Evolutionary conservation across 208 protist species (phyloP).

Genomic region (Trypanosoma melophagium): DNA sequence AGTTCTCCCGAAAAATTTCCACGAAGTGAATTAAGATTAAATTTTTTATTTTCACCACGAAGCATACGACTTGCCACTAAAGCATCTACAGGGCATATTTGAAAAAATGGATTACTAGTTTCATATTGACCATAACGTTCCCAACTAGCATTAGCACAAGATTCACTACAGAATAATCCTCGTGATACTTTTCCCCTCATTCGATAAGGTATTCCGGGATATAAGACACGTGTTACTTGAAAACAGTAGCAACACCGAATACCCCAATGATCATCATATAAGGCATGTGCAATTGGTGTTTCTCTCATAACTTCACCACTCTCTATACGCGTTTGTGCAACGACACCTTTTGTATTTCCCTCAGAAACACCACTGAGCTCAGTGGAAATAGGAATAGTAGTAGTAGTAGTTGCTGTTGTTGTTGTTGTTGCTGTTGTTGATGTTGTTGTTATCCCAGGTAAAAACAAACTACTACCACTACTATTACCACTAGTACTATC

Average conservation of each 20-base stretch:
- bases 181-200: slow-evolving; percentile 48
- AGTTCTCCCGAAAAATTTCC: slow-evolving; percentile 58
- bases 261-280: slow-evolving; percentile 68
- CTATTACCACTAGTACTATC: not conserved
- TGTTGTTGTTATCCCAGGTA: not conserved
- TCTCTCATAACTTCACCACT: slow-evolving; percentile 61
- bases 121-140: slow-evolving; percentile 69
- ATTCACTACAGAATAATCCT: slow-evolving; percentile 84
- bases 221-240: slow-evolving; percentile 65
- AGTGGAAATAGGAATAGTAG: not conserved
- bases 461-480: not conserved
- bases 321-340: slow-evolving; percentile 40
- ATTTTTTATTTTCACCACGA: slow-evolving; percentile 18
- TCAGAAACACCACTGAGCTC: not conserved
- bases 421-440: not conserved
- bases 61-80: slow-evolving; percentile 74
- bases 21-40: not conserved
- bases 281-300: slow-evolving; percentile 57
- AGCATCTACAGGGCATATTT: slow-evolving; percentile 81
- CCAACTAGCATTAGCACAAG: slow-evolving; percentile 64
- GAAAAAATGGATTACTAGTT: slow-evolving; percentile 68
- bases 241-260: slow-evolving; percentile 81
- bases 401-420: too few species aligned
- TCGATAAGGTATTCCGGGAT: slow-evolving; percentile 64
- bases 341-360: slow-evolving; percentile 24